Conservation (phyloP, 208 protist species). For the Polymyxa betae region DNA sequence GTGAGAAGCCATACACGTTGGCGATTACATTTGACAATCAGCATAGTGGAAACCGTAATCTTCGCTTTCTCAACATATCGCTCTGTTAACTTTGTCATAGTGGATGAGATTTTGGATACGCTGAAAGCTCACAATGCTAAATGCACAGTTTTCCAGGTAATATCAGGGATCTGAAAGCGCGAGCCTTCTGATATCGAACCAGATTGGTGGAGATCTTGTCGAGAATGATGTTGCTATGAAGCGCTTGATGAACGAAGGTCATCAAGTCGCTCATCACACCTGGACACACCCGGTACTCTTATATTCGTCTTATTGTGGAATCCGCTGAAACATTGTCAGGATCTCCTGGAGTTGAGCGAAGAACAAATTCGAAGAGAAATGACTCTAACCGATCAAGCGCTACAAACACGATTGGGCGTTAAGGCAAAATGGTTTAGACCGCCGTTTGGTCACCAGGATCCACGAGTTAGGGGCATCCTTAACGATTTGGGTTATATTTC, state of each 20-base stretch:
- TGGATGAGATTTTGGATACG: not conserved
- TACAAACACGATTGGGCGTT: not conserved
- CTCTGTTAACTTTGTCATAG: not conserved
- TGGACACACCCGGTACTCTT: slow-evolving; percentile 34
- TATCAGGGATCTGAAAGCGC: not conserved
- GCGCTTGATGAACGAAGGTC: not conserved
- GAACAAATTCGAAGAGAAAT: not conserved
- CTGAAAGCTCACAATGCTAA: not conserved
- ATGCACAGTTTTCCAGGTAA: slow-evolving; percentile 49
- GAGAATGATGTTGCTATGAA: slow-evolving; percentile 45
- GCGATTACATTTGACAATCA: slow-evolving; percentile 45
- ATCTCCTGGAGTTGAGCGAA: not conserved
- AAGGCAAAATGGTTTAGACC: not conserved
- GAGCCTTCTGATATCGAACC: not conserved
- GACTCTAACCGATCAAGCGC: not conserved
- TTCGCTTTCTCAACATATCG: not conserved
- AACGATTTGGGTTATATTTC: slow-evolving; percentile 9
- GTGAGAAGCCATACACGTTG: slow-evolving; percentile 25
- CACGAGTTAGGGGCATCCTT: slow-evolving; percentile 9
- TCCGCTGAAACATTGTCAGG: not conserved
- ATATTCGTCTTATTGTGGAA: not conserved
- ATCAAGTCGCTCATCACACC: slow-evolving; percentile 25
- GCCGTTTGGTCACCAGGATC: slow-evolving; percentile 44
- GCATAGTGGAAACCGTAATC: not conserved
- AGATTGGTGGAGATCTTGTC: slow-evolving; percentile 34